Conservation (phyloP, 495 filamentous ascomycete species). For the Elasticomyces elasticus region DNA sequence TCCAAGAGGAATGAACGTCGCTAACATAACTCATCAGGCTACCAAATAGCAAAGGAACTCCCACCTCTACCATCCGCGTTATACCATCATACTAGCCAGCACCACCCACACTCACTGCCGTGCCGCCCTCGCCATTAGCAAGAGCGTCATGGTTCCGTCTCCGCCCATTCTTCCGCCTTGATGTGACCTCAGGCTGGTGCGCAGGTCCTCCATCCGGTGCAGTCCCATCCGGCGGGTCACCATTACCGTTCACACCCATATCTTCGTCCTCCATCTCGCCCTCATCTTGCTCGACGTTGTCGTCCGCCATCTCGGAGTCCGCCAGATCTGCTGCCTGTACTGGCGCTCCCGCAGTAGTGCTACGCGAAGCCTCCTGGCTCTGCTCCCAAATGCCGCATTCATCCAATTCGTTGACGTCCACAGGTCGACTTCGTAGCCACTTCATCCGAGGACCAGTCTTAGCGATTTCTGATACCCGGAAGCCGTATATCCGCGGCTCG, state of each 20-base stretch:
- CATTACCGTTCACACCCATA: slow-evolving; percentile 7
- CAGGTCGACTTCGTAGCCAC: slow-evolving; percentile 80
- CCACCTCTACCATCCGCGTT: too few relatives aligned
- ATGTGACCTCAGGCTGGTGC: background rate
- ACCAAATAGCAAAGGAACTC: too few relatives aligned
- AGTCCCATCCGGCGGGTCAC: background rate
- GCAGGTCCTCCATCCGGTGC: slow-evolving; percentile 1
- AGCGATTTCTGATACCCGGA: slow-evolving; percentile 80
- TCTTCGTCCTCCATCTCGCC: slow-evolving; percentile 20
- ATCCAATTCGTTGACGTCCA: slow-evolving; percentile 69
- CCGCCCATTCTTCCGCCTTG: slow-evolving; percentile 5
- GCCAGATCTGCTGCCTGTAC: background rate
- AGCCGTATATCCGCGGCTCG: slow-evolving; percentile 93
- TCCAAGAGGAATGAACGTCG: background rate
- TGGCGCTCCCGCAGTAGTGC: background rate
- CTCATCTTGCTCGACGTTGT: slow-evolving; percentile 12
- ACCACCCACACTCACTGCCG: slow-evolving; percentile 18
- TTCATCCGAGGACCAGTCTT: slow-evolving; percentile 87
- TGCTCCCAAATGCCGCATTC: slow-evolving; percentile 50
- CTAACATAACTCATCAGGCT: too few relatives aligned
- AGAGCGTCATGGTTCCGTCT: slow-evolving; percentile 6
- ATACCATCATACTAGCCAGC: too few relatives aligned
- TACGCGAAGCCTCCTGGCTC: background rate
- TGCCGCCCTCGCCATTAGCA: slow-evolving; percentile 14
- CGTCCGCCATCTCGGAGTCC: slow-evolving; percentile 19